Evolutionary conservation across 306 rosid species (phyloP).

Genomic region (Casuarina cunninghamiana): DNA sequence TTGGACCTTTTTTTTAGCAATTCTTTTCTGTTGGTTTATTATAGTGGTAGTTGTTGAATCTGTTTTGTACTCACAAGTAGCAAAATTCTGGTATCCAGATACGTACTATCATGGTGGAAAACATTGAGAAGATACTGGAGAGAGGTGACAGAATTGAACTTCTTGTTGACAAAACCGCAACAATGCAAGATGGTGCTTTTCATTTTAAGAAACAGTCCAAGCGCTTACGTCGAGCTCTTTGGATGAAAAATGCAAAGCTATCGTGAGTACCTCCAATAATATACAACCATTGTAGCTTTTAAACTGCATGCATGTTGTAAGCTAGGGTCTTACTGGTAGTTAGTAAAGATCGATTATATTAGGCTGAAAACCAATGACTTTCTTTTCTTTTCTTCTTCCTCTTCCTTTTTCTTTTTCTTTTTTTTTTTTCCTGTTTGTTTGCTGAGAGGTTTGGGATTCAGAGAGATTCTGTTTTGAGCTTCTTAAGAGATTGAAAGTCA

Average conservation of each 20-base stretch:
- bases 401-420: no score
- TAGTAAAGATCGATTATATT: not conserved
- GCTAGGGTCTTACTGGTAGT: not conserved
- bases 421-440: no score
- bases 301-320: not conserved
- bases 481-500: no score
- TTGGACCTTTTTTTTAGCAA: not conserved
- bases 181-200: conserved; percentile 97
- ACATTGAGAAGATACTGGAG: conserved; percentile 90
- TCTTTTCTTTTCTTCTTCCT: no score
- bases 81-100: conserved; percentile 54
- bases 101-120: conserved; percentile 92
- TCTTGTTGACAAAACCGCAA: conserved; percentile 93
- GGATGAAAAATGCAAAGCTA: conserved; percentile 98
- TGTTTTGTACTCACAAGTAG: conserved; percentile 27
- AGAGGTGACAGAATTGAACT: conserved; percentile 97
- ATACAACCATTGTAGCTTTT: conserved; percentile 2
- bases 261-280: conserved; percentile 54
- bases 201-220: conserved; percentile 96
- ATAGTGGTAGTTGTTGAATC: conserved; percentile 12
- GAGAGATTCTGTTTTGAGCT: no score
- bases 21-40: not conserved
- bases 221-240: conserved; percentile 89
- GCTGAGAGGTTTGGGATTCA: no score
- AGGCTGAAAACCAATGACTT: no score